These are phyloP conservation scores for Solanum piurae DNA, from an alignment of 257 asterid genomes.

Conservation along the genomic window DNA sequence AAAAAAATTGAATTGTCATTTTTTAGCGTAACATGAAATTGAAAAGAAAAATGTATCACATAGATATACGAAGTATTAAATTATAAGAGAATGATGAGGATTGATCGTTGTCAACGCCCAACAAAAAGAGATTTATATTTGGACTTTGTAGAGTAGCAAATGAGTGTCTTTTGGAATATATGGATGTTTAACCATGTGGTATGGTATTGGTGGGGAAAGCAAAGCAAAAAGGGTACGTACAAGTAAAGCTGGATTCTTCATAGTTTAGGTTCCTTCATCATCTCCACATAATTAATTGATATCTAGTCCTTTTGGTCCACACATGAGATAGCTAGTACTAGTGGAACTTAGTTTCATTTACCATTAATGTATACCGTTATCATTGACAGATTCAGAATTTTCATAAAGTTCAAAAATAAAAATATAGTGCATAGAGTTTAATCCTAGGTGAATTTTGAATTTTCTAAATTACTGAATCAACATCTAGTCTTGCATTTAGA, in stretches of 20 bases:
- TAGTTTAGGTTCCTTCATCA: neutral
- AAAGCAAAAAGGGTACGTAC: neutral
- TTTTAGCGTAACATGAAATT: neutral
- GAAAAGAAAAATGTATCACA: neutral
- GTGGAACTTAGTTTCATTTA: neutral
- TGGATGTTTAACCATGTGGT: neutral
- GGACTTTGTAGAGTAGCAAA: neutral
- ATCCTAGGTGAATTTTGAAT: too few relatives aligned
- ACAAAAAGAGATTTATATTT: neutral
- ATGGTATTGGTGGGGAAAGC: neutral
- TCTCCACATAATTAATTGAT: neutral
- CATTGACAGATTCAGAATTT: rapidly evolving
- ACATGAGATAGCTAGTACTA: neutral
- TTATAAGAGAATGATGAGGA: neutral
- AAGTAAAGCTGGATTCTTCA: neutral
- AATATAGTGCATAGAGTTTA: too few relatives aligned
- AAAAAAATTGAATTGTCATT: neutral
- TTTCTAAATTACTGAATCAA: rapidly evolving
- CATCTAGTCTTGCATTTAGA: neutral
- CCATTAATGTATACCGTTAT: neutral
- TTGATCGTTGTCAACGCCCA: neutral
- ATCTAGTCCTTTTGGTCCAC: neutral
- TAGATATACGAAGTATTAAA: too few relatives aligned
- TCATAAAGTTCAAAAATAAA: rapidly evolving
- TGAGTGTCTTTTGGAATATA: neutral